A percentile compares a stretch with the other conserved stretches of the same genome.
These are phyloP conservation scores for Yamadazyma oceani DNA, from an alignment of 1,139 yeast genomes.

Conservation along the genomic window DNA sequence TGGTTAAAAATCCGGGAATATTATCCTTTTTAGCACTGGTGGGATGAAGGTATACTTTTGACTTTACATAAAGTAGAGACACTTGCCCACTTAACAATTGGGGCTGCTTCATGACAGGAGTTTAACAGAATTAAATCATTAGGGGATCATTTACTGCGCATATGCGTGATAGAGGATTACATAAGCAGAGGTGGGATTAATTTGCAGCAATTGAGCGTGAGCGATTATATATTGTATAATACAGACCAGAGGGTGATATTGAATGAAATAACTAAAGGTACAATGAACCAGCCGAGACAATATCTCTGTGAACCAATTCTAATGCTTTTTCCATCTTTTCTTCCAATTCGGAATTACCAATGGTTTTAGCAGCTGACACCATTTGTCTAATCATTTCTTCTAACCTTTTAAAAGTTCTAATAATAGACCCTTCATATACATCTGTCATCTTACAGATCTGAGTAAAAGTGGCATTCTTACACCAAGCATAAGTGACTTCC, in stretches of 20 bases:
- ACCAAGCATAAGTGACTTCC: conserved; percentile 98
- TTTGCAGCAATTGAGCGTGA: no score
- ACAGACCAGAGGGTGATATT: no score
- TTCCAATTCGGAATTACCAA: conserved; percentile 84
- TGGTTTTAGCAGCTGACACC: conserved; percentile 86
- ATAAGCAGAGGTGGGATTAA: no score
- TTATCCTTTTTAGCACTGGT: conserved; percentile 72
- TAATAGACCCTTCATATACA: conserved; percentile 94
- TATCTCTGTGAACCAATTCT: conserved; percentile 88
- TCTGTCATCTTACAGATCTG: conserved; percentile 98
- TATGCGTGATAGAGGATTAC: not conserved
- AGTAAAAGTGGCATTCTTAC: conserved; percentile 92
- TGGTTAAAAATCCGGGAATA: conserved; percentile 69
- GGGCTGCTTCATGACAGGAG: conserved; percentile 7
- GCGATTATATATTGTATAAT: no score
- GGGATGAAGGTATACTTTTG: conserved; percentile 82
- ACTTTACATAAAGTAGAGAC: conserved; percentile 53
- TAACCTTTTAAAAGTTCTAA: conserved; percentile 88
- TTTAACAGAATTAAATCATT: conserved; percentile 2
- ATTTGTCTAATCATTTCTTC: conserved; percentile 92
- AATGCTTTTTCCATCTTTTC: conserved; percentile 86
- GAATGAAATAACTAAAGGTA: conserved; percentile 50
- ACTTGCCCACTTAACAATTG: conserved; percentile 26
- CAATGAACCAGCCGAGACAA: conserved; percentile 93
- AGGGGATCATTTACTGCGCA: not conserved